Evolutionary conservation across 2,329 filamentous ascomycete genomes (phyloP).

Genomic region (Fusarium floridanum): DNA sequence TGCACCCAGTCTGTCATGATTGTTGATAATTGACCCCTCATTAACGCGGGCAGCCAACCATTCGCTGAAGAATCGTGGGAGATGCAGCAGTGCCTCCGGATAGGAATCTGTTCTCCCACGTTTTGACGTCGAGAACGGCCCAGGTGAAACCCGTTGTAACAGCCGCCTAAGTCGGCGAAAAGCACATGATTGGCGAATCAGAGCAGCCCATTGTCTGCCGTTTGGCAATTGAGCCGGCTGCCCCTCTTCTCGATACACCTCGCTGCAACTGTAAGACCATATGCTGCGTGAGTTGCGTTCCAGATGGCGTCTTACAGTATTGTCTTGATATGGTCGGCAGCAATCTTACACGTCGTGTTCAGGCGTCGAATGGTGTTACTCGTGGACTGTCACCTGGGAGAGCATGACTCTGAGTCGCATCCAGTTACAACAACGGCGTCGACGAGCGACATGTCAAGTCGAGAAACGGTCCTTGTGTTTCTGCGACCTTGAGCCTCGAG

Average conservation of each 20-base stretch:
- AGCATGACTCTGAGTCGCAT: conserved; percentile 5
- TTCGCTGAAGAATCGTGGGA: conserved; percentile 11
- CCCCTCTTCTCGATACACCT: conserved; percentile 17
- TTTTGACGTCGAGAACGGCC: conserved; percentile 25
- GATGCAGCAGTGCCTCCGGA: conserved; percentile 2
- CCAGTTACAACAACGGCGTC: conserved; percentile 17
- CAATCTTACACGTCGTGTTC: conserved; percentile 13
- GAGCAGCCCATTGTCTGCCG: conserved; percentile 7
- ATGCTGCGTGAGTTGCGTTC: conserved; percentile 27
- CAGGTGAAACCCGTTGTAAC: conserved; percentile 34
- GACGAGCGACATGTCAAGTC: conserved; percentile 7
- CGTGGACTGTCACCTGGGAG: background rate
- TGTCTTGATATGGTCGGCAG: conserved; percentile 9
- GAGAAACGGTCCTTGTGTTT: conserved; percentile 1
- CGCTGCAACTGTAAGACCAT: conserved; percentile 15
- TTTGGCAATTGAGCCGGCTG: conserved; percentile 18
- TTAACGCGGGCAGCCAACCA: conserved; percentile 3
- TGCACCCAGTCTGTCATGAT: background rate
- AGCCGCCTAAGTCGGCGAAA: conserved; percentile 23
- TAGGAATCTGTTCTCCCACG: conserved; percentile 21
- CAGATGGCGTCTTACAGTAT: conserved; percentile 27
- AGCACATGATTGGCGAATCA: conserved; percentile 30
- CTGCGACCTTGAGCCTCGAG: conserved; percentile 9
- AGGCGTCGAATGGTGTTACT: conserved; percentile 19
- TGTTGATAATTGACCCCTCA: conserved; percentile 4